These are phyloP conservation scores for Blastocystis sp. DNA, from an alignment of 352 stramenopile genomes.

Conservation along the genomic window DNA sequence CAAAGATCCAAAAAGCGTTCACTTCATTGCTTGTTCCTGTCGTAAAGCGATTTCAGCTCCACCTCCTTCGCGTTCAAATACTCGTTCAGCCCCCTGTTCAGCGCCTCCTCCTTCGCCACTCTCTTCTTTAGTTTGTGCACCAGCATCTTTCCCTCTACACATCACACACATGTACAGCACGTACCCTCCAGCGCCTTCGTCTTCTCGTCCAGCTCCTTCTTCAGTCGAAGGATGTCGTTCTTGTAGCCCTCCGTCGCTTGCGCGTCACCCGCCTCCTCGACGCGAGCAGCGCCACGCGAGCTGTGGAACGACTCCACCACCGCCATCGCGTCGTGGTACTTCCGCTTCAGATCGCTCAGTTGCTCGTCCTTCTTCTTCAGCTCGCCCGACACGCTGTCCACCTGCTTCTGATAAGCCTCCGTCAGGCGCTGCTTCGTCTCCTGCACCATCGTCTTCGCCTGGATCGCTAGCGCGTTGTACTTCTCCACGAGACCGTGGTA, in stretches of 20 bases:
- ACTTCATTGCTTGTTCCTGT: background rate
- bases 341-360: background rate
- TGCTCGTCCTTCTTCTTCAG: background rate
- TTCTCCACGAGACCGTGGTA: conserved; percentile 1
- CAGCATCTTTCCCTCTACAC: background rate
- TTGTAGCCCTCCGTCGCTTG: conserved; percentile 36
- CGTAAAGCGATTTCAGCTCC: background rate
- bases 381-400: conserved; percentile 1
- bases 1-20: background rate
- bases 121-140: conserved; percentile 15
- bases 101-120: conserved; percentile 24
- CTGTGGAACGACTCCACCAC: conserved; percentile 30
- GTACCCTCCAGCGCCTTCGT: conserved; percentile 1
- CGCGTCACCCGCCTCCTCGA: background rate
- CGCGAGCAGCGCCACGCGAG: background rate
- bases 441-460: background rate
- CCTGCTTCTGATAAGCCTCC: background rate
- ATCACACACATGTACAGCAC: background rate
- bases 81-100: conserved; percentile 30
- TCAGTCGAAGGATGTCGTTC: conserved; percentile 7
- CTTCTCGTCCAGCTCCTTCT: conserved; percentile 4
- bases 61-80: conserved; percentile 69
- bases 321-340: conserved; percentile 8
- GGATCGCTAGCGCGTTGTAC: conserved; percentile 15
- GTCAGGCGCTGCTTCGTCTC: conserved; percentile 7